Base-by-base conservation (phyloP, 768 basidiomycete species). In the Suillus weaverae region DNA sequence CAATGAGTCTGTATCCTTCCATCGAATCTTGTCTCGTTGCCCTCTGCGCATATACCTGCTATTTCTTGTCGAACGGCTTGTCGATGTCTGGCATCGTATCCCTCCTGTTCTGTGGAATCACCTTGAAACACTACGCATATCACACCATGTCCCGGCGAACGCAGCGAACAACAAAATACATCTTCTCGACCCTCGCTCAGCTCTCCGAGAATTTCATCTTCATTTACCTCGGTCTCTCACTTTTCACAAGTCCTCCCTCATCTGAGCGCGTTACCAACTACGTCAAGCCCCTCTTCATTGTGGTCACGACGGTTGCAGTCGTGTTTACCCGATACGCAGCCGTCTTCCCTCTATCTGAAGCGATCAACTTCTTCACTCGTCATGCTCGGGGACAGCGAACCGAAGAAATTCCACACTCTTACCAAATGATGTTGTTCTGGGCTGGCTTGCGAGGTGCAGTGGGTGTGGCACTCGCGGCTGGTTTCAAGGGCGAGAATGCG, bases 371-470 rank as follows among this genome's bases (percentile, higher is more conserved):
- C 68, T 89, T 98, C 83, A 91, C 89, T 70, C 82, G 81, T 35
- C 92, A 96, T 66, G 89, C 86, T 3, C 87, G 94, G 1, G 95
- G 95, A 1, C 92, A 95, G 71, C 86, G 95, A 48, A 79, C 84
- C 30, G 96, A 97, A 68, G 96, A 98, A 70, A 81, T 99, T 5
- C 96, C 97, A 1, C 96, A 99, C 76, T 95, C 95, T 13, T 98
- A 99, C 72, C 96, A 98, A 71, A 97, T 99, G 94, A 97, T 99
- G 95, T 80, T 99, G 18, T 99, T 99, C 79, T 99, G 97, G 97
- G 97, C 97, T 1, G 97, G 97, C 6, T 80, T 99, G 62, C 84
- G 97, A 35, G 97, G 97, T 41, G 97, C 97, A 0, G 97, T 99
- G 50, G 97, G 97, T 44, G 97, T 99, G 26, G 97, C 97, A 4